Percentiles rank a stretch among this genome's conserved stretches.
Conservation (phyloP, 176 grass and related monocot genomes). For the Zoysia japonica region DNA sequence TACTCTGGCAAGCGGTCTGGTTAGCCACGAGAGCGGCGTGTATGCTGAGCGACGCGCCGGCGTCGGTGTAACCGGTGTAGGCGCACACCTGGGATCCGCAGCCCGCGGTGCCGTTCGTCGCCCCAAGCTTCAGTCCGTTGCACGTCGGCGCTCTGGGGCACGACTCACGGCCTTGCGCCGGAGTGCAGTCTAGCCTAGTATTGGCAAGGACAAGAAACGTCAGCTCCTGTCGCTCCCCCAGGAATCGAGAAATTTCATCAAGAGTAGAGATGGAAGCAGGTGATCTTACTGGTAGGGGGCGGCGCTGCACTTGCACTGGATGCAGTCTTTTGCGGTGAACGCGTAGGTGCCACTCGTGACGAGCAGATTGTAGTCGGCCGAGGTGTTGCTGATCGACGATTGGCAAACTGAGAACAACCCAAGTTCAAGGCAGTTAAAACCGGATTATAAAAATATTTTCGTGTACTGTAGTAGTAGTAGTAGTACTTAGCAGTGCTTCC, state of each 20-base stretch:
- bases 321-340: constrained; percentile 50
- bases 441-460: background rate
- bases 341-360: constrained; percentile 49
- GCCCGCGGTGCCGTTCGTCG: background rate
- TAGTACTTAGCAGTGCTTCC: background rate
- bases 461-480: background rate
- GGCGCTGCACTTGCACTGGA: constrained; percentile 68
- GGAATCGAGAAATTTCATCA: background rate
- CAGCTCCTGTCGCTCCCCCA: background rate
- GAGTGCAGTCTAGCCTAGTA: constrained; percentile 53
- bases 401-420: constrained; percentile 49
- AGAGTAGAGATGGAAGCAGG: background rate
- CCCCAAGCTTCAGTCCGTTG: constrained; percentile 43
- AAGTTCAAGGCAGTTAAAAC: constrained; percentile 9
- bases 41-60: constrained; percentile 33
- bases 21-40: constrained; percentile 6
- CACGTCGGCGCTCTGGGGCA: constrained; percentile 32
- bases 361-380: constrained; percentile 48
- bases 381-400: constrained; percentile 56
- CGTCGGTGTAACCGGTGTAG: constrained; percentile 59
- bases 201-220: background rate
- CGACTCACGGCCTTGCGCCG: background rate
- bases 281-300: constrained; percentile 49
- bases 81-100: constrained; percentile 45
- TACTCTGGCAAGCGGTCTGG: constrained; percentile 52